Conservation (phyloP, 305 asterid species). For the Fraxinus paxiana region DNA sequence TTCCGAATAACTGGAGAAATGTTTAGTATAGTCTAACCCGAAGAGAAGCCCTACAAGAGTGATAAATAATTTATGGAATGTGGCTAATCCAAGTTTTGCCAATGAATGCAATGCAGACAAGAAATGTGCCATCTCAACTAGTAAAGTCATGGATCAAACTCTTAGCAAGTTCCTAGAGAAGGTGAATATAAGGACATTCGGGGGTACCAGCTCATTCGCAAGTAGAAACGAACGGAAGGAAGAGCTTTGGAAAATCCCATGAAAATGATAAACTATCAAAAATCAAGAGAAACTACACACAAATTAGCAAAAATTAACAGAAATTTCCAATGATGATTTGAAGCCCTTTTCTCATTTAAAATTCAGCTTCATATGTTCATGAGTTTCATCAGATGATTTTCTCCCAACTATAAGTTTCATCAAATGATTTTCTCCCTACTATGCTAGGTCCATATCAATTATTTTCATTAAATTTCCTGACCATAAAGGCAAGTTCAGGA, state of each 20-base stretch:
- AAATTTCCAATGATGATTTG: background rate
- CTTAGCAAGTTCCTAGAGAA: background rate
- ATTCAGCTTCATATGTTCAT: background rate
- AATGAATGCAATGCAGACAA: background rate
- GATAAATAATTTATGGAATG: background rate
- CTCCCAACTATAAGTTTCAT: background rate
- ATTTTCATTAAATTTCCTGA: conserved; percentile 5
- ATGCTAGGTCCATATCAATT: background rate
- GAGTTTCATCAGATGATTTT: conserved; percentile 1
- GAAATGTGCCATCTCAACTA: background rate
- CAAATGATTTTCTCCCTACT: background rate
- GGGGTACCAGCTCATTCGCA: background rate
- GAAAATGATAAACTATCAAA: background rate
- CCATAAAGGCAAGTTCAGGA: background rate
- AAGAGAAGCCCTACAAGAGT: background rate
- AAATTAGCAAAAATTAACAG: conserved; percentile 5
- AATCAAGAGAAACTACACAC: background rate
- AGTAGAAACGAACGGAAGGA: background rate
- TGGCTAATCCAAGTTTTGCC: background rate
- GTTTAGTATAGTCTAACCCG: background rate
- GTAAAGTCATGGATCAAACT: background rate
- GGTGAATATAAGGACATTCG: background rate
- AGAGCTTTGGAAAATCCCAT: background rate
- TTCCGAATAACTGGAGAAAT: background rate
- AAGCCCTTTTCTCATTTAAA: background rate